Conservation (phyloP, 805 yeast genomes). For the Ogataea neopini region DNA sequence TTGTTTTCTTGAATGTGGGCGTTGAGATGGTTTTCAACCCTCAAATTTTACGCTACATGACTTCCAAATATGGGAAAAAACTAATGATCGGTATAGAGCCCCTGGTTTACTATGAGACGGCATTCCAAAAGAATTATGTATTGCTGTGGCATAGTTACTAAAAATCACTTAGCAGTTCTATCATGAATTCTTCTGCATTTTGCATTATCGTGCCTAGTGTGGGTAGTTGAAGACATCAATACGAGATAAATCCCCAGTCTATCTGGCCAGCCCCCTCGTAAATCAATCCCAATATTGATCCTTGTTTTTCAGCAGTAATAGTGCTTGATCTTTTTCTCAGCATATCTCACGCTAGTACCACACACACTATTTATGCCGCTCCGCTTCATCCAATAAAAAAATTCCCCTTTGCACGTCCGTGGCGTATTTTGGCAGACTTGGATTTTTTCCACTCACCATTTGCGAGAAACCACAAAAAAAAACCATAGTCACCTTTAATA, state of each 20-base stretch:
- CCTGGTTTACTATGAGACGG: no score
- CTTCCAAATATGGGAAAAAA: background rate
- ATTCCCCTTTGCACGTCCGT: conserved; percentile 9
- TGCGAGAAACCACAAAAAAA: conserved; percentile 1
- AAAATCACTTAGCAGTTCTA: no score
- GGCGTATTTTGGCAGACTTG: conserved; percentile 1
- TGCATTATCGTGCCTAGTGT: no score
- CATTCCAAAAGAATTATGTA: no score
- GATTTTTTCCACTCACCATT: background rate
- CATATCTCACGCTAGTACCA: background rate
- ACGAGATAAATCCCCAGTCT: no score
- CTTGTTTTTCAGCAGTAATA: background rate
- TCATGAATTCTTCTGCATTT: no score
- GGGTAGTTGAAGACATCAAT: no score
- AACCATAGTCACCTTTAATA: background rate
- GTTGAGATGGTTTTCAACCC: background rate
- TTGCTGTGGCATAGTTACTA: no score
- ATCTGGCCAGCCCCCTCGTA: no score
- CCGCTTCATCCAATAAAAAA: conserved; percentile 18
- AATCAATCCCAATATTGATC: background rate
- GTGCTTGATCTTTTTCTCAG: background rate
- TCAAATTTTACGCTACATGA: background rate
- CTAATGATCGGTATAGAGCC: background rate
- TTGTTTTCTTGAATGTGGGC: background rate
- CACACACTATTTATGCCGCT: background rate